Percentiles rank a stretch among this genome's conserved stretches.
Evolutionary conservation across 2,329 filamentous ascomycete species (phyloP).

Genomic region (Penicillium sclerotiorum): DNA sequence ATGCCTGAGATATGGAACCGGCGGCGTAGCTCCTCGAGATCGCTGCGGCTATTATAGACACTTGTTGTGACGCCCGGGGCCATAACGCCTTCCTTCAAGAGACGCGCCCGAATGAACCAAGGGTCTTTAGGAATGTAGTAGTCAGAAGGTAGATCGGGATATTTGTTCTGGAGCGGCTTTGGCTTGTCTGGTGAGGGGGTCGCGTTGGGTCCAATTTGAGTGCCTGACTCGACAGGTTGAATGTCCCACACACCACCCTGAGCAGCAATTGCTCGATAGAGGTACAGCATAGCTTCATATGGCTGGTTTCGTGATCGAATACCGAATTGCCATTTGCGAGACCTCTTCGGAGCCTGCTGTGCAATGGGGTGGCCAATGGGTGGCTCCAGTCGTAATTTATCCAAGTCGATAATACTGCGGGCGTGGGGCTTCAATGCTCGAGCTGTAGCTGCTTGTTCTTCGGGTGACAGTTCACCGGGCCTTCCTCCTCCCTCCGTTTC

Average conservation of each 20-base stretch:
- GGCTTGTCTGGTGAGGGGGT: conserved; percentile 38
- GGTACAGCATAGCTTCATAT: conserved; percentile 90
- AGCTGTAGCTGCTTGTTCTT: conserved; percentile 79
- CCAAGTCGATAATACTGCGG: conserved; percentile 68
- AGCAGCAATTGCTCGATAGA: conserved; percentile 87
- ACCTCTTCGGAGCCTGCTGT: conserved; percentile 57
- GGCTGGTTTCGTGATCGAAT: conserved; percentile 93
- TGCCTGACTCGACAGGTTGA: conserved; percentile 45
- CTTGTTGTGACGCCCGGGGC: conserved; percentile 49
- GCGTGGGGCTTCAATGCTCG: conserved; percentile 84
- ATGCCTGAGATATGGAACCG: conserved; percentile 41
- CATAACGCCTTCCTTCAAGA: conserved; percentile 77
- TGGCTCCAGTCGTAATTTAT: conserved; percentile 60
- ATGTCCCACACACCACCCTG: conserved; percentile 87
- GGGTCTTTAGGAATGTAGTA: conserved; percentile 91
- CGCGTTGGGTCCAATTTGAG: conserved; percentile 41
- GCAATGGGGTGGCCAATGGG: conserved; percentile 53
- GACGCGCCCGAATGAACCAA: conserved; percentile 91
- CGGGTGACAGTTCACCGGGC: conserved; percentile 48
- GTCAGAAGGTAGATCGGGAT: conserved; percentile 53
- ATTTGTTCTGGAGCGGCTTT: conserved; percentile 46
- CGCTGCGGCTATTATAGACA: conserved; percentile 44
- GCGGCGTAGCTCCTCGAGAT: conserved; percentile 45
- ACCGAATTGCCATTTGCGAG: conserved; percentile 95
- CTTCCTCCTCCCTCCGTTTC: conserved; percentile 26